Evolutionary conservation across 345 rosid genomes (phyloP), one percentile per base, ranked within the genome.

Genomic region (Citrus cavaleriei): DNA sequence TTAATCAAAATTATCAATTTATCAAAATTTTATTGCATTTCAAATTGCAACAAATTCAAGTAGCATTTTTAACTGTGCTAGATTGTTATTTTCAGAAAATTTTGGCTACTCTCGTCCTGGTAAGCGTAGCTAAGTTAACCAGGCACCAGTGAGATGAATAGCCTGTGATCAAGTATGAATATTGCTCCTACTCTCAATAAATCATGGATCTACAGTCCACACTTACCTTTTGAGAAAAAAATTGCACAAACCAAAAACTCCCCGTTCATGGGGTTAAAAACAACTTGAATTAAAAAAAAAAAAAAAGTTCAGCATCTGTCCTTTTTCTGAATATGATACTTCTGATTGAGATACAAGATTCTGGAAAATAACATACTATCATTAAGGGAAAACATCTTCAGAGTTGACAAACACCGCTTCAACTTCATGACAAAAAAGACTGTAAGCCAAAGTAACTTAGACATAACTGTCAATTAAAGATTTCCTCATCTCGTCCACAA

Each of bases 401-500:
- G 12, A 28, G 19, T 55, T 57, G 4, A 10, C 51, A 72, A 57
- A 46, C 13, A 49, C 22, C 7, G 59, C 59, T 16, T 27, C 19
- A 42, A 6, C 38, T 35, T 51, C 54, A 28, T 21, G 54, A 18
- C 3, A 37, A 40, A 30, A 42, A 63, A 38, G 16, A 12, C 19
- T 55, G 35, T 46, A 42, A 19, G 4, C 42, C 13, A 13, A 10
- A 64, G 40, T 22, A 55, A 27, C 72, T 79, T 72, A 82, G 49
- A 91, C 97, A 77, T 89, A 89, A 73, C 81, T 93, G 81, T 93
- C 98, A 58, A 96, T 92, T 79, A 96, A 81, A 0, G 97, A 94
- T 83, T 89, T 94, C 87, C 99, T 92, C 97, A 92, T 93, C 87
- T 96, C 97, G 16, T 90, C 92, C 0, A 93, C 93, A 18, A 93